phyloP scores from a whole-genome alignment of 2,329 filamentous ascomycete species.

The Alternaria gaisen region DNA sequence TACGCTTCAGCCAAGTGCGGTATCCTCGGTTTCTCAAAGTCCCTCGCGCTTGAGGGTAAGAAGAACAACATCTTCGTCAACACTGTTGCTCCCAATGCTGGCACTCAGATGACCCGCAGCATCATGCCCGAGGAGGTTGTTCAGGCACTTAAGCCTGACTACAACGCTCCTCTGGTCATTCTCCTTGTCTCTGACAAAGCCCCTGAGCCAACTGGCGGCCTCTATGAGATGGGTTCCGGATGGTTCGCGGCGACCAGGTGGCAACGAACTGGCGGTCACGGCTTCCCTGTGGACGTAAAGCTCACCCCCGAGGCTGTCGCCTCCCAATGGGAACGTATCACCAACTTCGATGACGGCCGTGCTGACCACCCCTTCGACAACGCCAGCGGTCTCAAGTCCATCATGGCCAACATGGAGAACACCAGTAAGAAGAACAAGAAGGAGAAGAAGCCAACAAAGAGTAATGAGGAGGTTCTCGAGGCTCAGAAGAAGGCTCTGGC shows the following conservation, averaged over 20 bases:
- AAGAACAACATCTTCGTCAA: slow-evolving; percentile 99
- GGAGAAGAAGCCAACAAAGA: slow-evolving; percentile 58
- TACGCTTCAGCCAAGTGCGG: slow-evolving; percentile 78
- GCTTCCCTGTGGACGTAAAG: slow-evolving; percentile 86
- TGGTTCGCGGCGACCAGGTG: slow-evolving; percentile 93
- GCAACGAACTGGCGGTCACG: slow-evolving; percentile 89
- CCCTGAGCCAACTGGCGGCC: slow-evolving; percentile 82
- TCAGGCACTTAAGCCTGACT: slow-evolving; percentile 98
- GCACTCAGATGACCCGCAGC: slow-evolving; percentile 91
- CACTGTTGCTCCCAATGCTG: slow-evolving; percentile 96
- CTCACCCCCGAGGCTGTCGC: slow-evolving; percentile 82
- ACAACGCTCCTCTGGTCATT: slow-evolving; percentile 91
- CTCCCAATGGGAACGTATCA: slow-evolving; percentile 71
- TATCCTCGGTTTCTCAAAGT: slow-evolving; percentile 94
- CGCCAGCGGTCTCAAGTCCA: slow-evolving; percentile 79
- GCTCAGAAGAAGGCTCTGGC: slow-evolving; percentile 81
- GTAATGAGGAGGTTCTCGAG: slow-evolving; percentile 72
- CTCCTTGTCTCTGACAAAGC: slow-evolving; percentile 87
- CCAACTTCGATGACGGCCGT: slow-evolving; percentile 86
- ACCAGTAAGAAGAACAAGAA: slow-evolving; percentile 59
- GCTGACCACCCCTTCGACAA: slow-evolving; percentile 85
- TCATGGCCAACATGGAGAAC: slow-evolving; percentile 87
- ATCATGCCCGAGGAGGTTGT: slow-evolving; percentile 98
- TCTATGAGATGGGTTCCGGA: slow-evolving; percentile 95
- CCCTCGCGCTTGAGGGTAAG: slow-evolving; percentile 88